phyloP scores from a whole-genome alignment of 2,329 filamentous ascomycete species.

The Aspergillus caelatus region DNA sequence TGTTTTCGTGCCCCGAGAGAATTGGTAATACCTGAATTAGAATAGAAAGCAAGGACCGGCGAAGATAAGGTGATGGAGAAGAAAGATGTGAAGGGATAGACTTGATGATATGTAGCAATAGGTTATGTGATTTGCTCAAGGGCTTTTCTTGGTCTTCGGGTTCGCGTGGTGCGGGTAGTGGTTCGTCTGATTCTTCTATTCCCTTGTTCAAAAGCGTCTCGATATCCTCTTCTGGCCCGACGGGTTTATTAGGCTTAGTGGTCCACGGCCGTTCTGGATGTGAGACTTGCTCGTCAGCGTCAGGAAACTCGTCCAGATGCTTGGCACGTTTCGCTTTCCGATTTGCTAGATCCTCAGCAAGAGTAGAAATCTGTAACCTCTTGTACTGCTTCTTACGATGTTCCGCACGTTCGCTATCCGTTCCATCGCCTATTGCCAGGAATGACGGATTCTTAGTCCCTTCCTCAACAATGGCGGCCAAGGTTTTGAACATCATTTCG shows the following conservation, averaged over 20 bases:
- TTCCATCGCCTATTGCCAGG: constrained; percentile 47
- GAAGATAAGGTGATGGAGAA: constrained; percentile 76
- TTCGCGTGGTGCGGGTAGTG: constrained; percentile 47
- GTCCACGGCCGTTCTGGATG: constrained; percentile 40
- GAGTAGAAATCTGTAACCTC: constrained; percentile 33
- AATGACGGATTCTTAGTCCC: constrained; percentile 62
- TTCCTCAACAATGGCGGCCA: constrained; percentile 82
- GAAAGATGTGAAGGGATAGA: constrained; percentile 91
- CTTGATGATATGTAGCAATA: constrained; percentile 78
- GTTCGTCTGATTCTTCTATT: constrained; percentile 38
- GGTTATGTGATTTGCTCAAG: constrained; percentile 73
- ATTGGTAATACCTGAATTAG: constrained; percentile 72
- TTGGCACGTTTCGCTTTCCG: constrained; percentile 36
- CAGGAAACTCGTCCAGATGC: constrained; percentile 23
- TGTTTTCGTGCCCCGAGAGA: constrained; percentile 75
- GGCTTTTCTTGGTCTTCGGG: constrained; percentile 61
- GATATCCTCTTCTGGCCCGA: constrained; percentile 18
- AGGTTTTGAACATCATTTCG: constrained; percentile 78
- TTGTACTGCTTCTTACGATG: constrained; percentile 35
- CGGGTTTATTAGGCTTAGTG: constrained; percentile 26
- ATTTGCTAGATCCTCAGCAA: constrained; percentile 37
- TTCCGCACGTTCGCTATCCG: constrained; percentile 24
- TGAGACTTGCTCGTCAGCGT: constrained; percentile 25
- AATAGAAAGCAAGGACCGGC: constrained; percentile 76
- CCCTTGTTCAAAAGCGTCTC: constrained; percentile 18